Evolutionary conservation across 495 filamentous ascomycete species (phyloP).

Genomic region (Apiosordaria backusii): DNA sequence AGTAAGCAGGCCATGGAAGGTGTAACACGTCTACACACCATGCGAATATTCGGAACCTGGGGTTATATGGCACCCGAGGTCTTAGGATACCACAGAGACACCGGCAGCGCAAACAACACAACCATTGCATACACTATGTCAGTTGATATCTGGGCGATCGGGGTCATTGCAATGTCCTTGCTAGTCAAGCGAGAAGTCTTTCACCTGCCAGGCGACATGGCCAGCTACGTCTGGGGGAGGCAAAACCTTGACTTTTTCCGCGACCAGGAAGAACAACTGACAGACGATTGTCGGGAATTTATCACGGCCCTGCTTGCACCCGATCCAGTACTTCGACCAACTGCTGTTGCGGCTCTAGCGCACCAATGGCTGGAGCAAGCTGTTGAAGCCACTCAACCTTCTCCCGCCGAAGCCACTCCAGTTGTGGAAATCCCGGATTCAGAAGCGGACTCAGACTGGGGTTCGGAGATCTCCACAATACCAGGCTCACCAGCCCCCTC

Average conservation of each 20-base stretch:
- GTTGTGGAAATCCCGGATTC: not conserved
- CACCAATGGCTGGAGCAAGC: not conserved
- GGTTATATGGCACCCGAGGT: constrained; percentile 19
- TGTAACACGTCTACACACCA: constrained; percentile 3
- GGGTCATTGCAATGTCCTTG: constrained; percentile 4
- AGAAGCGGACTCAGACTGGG: not conserved
- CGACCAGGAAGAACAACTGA: not conserved
- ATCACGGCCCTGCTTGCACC: not conserved
- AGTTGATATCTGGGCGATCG: constrained; percentile 18
- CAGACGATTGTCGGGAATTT: not conserved
- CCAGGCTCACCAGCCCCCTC: not conserved
- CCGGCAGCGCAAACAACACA: not conserved
- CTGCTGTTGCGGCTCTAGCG: not conserved
- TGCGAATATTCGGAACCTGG: constrained; percentile 8
- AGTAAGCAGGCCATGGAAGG: constrained; percentile 29
- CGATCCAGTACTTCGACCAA: constrained; percentile 4
- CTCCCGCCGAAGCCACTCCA: not conserved
- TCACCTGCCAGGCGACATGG: not conserved
- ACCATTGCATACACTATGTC: constrained; percentile 11
- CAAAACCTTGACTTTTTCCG: not conserved
- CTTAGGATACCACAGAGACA: not conserved
- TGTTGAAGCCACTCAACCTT: not conserved
- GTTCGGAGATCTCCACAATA: not conserved
- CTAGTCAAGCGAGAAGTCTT: not conserved
- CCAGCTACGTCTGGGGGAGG: not conserved